phyloP scores from a whole-genome alignment of 2,329 filamentous ascomycete genomes.

The Sordariomycetes sp. region DNA sequence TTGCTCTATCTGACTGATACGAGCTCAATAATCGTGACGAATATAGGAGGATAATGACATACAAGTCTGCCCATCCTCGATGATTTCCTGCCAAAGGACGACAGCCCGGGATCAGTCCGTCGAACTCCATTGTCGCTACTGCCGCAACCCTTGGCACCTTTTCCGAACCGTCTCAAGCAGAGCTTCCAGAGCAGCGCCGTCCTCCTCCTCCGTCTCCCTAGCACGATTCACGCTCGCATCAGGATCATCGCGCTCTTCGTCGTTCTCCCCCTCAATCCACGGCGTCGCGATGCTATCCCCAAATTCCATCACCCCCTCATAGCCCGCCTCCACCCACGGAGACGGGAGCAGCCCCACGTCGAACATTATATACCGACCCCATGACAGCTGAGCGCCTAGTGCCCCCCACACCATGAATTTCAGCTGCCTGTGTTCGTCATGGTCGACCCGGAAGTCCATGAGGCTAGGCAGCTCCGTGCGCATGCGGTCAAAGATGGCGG shows the following conservation, averaged over 20 bases:
- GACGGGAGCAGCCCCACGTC: background rate
- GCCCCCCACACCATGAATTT: background rate
- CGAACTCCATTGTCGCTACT: background rate
- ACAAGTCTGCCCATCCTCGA: background rate
- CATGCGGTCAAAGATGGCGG: conserved; percentile 10
- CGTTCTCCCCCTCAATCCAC: background rate
- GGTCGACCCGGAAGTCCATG: conserved; percentile 8
- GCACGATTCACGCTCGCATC: background rate
- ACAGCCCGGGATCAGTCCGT: background rate
- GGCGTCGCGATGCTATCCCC: background rate
- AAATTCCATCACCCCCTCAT: background rate
- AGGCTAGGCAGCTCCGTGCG: conserved; percentile 7
- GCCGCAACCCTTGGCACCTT: background rate
- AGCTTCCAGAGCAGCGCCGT: background rate
- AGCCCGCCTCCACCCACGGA: background rate
- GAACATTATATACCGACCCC: background rate
- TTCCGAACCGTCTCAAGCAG: background rate
- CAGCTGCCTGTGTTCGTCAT: background rate
- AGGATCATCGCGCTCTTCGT: background rate
- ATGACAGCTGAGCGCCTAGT: background rate
- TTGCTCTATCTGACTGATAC: too few species aligned
- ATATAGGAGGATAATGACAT: too few species aligned
- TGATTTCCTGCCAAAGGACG: background rate
- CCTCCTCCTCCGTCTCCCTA: background rate
- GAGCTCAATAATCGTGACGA: too few species aligned